Evolutionary conservation across 331 rosid genomes (phyloP).

Genomic region (Quercus lobata): DNA sequence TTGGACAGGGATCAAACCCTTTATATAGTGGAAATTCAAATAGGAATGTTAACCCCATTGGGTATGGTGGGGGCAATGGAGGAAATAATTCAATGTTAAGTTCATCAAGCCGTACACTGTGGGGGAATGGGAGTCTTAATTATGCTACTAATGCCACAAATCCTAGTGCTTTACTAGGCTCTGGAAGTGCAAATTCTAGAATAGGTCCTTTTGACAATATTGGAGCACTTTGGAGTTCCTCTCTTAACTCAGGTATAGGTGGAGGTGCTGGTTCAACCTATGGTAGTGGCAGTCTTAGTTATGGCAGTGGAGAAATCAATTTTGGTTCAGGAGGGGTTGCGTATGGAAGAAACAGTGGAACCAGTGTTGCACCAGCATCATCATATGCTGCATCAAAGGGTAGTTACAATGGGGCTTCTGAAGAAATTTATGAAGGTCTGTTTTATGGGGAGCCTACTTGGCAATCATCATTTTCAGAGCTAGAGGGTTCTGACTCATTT

Average conservation of each 20-base stretch:
- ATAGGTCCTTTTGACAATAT: conserved; percentile 47
- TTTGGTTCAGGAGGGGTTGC: conserved; percentile 54
- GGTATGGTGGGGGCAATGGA: conserved; percentile 32
- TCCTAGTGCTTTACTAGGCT: conserved; percentile 38
- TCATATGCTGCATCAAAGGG: conserved; percentile 41
- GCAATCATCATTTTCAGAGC: conserved; percentile 49
- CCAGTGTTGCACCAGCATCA: conserved; percentile 32
- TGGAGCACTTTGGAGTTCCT: conserved; percentile 66
- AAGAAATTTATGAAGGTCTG: conserved; percentile 33
- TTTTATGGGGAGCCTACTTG: conserved; percentile 52
- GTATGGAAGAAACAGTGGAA: conserved; percentile 49
- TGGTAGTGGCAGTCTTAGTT: conserved; percentile 35
- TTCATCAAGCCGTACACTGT: conserved; percentile 44
- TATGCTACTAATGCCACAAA: conserved; percentile 36
- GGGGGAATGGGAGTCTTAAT: conserved; percentile 54
- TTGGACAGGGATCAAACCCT: conserved; percentile 51
- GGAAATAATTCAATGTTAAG: conserved; percentile 43
- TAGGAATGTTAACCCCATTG: conserved; percentile 39
- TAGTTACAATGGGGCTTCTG: conserved; percentile 29
- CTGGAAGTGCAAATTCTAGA: conserved; percentile 51
- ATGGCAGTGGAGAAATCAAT: conserved; percentile 41
- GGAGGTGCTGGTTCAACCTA: conserved; percentile 47
- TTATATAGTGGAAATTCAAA: conserved; percentile 52
- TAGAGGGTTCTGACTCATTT: conserved; percentile 48
- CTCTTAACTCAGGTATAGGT: conserved; percentile 40